phyloP scores from a whole-genome alignment of 257 asterid species.

The Fraxinus excelsior region DNA sequence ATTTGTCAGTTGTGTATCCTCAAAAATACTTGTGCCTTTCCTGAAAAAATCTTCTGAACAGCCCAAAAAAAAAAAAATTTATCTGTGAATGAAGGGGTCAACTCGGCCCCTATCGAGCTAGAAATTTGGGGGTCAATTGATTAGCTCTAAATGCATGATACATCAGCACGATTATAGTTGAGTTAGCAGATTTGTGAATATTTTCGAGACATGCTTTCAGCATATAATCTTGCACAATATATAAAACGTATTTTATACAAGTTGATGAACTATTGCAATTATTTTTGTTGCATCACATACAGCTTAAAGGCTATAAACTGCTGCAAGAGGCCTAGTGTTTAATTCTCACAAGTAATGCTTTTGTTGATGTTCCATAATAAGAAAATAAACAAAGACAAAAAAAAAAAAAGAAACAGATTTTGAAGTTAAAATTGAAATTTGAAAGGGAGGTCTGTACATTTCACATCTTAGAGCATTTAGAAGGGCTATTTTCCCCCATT shows the following conservation, averaged over 20 bases:
- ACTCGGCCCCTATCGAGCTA: background rate
- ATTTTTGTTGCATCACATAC: no score
- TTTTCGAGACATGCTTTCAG: background rate
- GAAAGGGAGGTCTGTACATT: no score
- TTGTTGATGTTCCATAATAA: background rate
- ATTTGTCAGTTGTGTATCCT: background rate
- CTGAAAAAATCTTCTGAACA: background rate
- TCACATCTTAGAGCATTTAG: no score
- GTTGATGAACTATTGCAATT: background rate
- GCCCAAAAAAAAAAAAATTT: background rate
- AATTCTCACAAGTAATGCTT: background rate
- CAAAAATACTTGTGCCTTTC: background rate
- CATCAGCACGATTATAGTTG: background rate
- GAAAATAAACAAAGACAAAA: no score
- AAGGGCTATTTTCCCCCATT: background rate
- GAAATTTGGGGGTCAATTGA: background rate
- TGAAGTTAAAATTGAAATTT: no score
- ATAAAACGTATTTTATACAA: no score
- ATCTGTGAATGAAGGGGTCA: background rate
- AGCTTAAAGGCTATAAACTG: no score
- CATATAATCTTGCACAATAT: no score
- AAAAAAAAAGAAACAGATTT: no score
- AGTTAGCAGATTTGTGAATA: background rate
- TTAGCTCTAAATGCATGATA: background rate
- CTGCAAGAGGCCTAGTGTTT: no score